Evolutionary conservation across 805 yeast genomes (phyloP).

Genomic region (Myxozyma nipponensis): DNA sequence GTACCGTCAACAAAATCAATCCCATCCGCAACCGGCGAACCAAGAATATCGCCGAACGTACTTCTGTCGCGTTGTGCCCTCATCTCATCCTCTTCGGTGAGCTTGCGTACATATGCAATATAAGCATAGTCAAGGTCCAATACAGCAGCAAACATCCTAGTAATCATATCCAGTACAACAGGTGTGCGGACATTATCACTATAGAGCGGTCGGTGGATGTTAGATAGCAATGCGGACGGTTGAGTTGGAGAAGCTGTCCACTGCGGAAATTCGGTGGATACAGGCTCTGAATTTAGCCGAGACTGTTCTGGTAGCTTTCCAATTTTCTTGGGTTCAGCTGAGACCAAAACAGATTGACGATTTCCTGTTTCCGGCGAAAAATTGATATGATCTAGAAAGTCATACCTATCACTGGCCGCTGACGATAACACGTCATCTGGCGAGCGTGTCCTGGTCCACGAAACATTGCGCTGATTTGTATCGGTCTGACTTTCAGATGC

Average conservation of each 20-base stretch:
- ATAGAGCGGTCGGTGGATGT: neutral
- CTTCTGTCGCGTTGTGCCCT: neutral
- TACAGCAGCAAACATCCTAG: constrained; percentile 5
- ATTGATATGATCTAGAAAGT: neutral
- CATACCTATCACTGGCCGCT: neutral
- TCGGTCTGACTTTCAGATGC: neutral
- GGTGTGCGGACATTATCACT: neutral
- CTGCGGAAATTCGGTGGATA: neutral
- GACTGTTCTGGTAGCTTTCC: neutral
- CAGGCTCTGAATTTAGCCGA: neutral
- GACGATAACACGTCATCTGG: neutral
- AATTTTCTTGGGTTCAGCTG: too few relatives aligned
- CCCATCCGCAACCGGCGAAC: constrained; percentile 2
- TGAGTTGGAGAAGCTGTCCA: neutral
- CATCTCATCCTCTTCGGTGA: constrained; percentile 1
- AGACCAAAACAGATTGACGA: neutral
- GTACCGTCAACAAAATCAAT: constrained; percentile 1
- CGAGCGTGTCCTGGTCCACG: neutral
- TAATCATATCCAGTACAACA: constrained; percentile 5
- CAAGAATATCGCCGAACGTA: constrained; percentile 6
- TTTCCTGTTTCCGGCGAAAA: neutral
- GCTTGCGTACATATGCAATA: constrained; percentile 4
- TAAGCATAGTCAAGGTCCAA: constrained; percentile 6
- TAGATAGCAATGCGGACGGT: neutral
- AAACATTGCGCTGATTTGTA: neutral